Base-by-base conservation (phyloP, 306 rosid genomes). In the Vachellia collinsii region DNA sequence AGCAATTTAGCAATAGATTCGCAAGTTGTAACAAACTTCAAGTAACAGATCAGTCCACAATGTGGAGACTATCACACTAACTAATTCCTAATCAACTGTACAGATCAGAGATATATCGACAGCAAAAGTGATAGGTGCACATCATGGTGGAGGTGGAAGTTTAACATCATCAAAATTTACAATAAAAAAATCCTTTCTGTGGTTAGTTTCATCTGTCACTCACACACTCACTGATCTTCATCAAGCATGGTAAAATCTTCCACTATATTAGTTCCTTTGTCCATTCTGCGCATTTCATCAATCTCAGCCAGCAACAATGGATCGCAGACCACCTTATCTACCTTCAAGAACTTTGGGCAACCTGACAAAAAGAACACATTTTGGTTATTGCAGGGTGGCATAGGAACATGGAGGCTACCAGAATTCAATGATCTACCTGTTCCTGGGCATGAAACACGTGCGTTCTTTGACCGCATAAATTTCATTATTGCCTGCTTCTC, bases 241-340 rank as follows among this genome's bases (percentile, higher is more conserved):
- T 82, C 85, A 74, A 89, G 89, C 88, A 77, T 85, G 0, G 97
- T 91, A 82, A 88, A 88, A 79, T 94, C 97, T 89, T 92, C 93
- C 3, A 70, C 50, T 53, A 90, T 82, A 3, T 41, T 81, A 58
- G 86, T 88, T 73, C 86, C 84, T 70, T 81, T 85, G 50, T 58
- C 79, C 89, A n/a, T 77, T 75, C 72, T 72, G 42, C 92, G 89
- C 89, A 91, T 16, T 82, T 92, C 97, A 22, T 92, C 97, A 36
- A 94, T 91, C 54, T 92, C 99, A 22, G 86, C 59, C 3, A 29
- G 83, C 72, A 94, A 77, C 56, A 89, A 71, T 3, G 97, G 91
- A 83, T 94, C 97, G 17, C 85, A 54, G 68, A 81, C 68, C 81
- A 91, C 77, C 64, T 78, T 87, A 34, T 69, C 86, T 23, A 54